These are phyloP conservation scores for Colletotrichum tropicale DNA, from an alignment of 2,329 filamentous ascomycete genomes.

Conservation along the genomic window DNA sequence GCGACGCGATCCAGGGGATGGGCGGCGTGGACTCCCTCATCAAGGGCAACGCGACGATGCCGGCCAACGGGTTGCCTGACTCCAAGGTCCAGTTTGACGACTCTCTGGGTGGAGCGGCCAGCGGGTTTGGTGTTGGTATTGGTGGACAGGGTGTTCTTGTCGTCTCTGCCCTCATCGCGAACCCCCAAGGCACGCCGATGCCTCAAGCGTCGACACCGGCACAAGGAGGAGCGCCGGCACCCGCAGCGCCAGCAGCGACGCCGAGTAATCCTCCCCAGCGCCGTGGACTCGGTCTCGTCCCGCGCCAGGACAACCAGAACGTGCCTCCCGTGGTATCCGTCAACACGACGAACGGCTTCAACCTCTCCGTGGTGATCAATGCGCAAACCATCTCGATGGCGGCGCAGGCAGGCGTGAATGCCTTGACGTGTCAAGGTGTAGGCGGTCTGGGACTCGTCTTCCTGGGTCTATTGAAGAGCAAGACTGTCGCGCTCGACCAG, in stretches of 20 bases:
- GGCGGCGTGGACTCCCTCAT: constrained; percentile 35
- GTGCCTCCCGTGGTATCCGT: constrained; percentile 11
- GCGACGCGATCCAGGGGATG: constrained; percentile 34
- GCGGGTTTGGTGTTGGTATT: constrained; percentile 38
- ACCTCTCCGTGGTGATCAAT: constrained; percentile 31
- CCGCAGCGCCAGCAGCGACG: background rate
- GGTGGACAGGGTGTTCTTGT: constrained; percentile 36
- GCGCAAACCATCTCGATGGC: constrained; percentile 31
- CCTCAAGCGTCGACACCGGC: background rate
- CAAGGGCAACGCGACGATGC: constrained; percentile 28
- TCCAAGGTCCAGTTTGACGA: constrained; percentile 36
- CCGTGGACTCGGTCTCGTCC: background rate
- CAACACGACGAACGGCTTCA: constrained; percentile 20
- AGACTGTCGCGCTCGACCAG: constrained; percentile 21
- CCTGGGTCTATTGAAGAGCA: constrained; percentile 28
- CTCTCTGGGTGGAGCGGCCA: constrained; percentile 35
- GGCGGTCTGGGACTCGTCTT: constrained; percentile 32
- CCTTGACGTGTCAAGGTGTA: constrained; percentile 35
- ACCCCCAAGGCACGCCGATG: constrained; percentile 12
- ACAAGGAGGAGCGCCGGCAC: background rate
- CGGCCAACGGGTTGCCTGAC: constrained; percentile 20
- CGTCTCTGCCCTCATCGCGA: constrained; percentile 30
- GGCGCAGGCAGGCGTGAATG: constrained; percentile 31
- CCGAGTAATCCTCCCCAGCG: background rate
- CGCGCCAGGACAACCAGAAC: constrained; percentile 3